Percentiles rank a stretch among this genome's conserved stretches.
phyloP scores from a whole-genome alignment of 2,329 filamentous ascomycete genomes.

The Pseudogymnoascus sp. region DNA sequence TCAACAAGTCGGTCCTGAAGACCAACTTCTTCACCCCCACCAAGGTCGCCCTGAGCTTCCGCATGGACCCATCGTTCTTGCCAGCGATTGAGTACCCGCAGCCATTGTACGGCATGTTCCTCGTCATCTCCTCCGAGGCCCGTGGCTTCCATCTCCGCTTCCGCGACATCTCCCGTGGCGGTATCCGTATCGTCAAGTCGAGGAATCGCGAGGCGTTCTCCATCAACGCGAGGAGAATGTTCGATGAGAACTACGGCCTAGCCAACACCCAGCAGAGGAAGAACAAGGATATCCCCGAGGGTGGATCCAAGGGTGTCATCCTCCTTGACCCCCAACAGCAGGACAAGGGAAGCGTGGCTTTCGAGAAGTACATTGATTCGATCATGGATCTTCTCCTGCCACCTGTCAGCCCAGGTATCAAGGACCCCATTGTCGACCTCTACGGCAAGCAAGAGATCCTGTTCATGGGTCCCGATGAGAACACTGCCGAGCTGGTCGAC shows the following conservation, averaged over 20 bases:
- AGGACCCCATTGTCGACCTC: constrained; percentile 94
- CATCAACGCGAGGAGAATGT: constrained; percentile 93
- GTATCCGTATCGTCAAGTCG: constrained; percentile 98
- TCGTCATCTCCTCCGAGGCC: constrained; percentile 94
- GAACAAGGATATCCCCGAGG: constrained; percentile 99
- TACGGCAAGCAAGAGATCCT: constrained; percentile 94
- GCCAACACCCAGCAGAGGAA: constrained; percentile 98
- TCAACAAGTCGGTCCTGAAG: constrained; percentile 90
- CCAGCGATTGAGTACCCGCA: constrained; percentile 89
- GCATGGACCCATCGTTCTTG: constrained; percentile 81
- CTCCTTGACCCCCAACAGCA: constrained; percentile 90
- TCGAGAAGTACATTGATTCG: constrained; percentile 99
- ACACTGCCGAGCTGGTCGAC: constrained; percentile 92
- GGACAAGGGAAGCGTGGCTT: constrained; percentile 84
- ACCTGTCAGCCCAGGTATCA: constrained; percentile 89
- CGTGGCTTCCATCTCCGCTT: constrained; percentile 96
- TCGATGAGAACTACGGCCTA: constrained; percentile 98
- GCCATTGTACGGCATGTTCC: constrained; percentile 94
- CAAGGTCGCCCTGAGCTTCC: constrained; percentile 96
- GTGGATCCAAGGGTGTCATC: constrained; percentile 95
- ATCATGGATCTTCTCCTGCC: constrained; percentile 91
- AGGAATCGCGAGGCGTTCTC: constrained; percentile 91
- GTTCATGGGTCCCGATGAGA: constrained; percentile 98
- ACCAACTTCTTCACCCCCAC: constrained; percentile 95
- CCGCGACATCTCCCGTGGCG: constrained; percentile 91